Evolutionary conservation across 768 basidiomycete species (phyloP).

Genomic region (Lentinus brumalis): DNA sequence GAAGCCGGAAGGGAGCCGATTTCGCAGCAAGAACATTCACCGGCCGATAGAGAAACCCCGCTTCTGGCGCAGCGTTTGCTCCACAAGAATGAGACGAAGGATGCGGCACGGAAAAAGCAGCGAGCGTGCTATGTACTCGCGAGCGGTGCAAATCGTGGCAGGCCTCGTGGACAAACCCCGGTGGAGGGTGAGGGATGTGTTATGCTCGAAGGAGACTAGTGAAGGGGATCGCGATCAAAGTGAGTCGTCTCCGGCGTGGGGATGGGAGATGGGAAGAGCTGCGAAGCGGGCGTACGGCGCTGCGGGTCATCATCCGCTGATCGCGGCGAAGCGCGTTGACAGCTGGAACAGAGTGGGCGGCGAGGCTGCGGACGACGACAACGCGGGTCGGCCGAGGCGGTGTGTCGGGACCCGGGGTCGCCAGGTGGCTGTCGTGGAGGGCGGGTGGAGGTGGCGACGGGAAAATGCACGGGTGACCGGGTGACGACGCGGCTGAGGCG

Average conservation of each 20-base stretch:
- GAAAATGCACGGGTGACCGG: not conserved
- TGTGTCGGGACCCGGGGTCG: no score
- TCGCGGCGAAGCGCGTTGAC: slow-evolving; percentile 13
- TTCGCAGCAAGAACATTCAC: no score
- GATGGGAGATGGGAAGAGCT: slow-evolving; percentile 7
- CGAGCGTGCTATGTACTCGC: not conserved
- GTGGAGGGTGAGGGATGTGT: slow-evolving; percentile 1
- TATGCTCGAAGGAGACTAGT: slow-evolving; percentile 8
- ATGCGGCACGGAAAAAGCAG: not conserved
- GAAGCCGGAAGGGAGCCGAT: not conserved
- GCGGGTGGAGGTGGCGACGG: not conserved
- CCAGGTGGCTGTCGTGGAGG: not conserved
- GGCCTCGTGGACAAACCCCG: slow-evolving; percentile 1
- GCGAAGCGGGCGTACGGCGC: slow-evolving; percentile 8
- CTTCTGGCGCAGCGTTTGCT: no score
- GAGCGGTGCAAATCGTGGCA: not conserved
- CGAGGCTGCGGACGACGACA: not conserved
- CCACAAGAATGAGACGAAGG: not conserved
- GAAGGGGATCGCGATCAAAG: slow-evolving; percentile 14
- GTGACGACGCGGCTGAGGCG: slow-evolving; percentile 15
- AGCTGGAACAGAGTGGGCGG: not conserved
- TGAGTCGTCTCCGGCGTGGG: slow-evolving; percentile 1
- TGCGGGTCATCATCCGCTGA: slow-evolving; percentile 20
- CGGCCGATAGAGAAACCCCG: no score
- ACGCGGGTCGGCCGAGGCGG: not conserved